Base-by-base conservation (phyloP, 352 stramenopile genomes). In the Phytopythium sindhum region DNA sequence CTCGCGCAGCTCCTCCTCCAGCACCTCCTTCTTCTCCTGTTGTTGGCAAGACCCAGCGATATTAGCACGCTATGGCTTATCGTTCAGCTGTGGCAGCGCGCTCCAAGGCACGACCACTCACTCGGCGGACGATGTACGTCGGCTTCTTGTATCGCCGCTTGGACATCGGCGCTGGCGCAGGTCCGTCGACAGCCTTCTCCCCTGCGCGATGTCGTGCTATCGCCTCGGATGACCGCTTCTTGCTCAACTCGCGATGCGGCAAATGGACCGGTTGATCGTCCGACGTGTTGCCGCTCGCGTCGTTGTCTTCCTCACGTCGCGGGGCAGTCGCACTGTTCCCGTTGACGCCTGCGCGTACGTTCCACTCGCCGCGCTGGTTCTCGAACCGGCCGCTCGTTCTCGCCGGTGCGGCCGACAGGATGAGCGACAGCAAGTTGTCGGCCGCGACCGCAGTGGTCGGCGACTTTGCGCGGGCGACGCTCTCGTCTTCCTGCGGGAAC, bases 1-100 rank as follows among this genome's bases (percentile, higher is more conserved):
- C 35, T 64, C 42, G 28, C 69, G 60, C 33, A 81, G 45, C 31
- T 84, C 68, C 24, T 68, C 66, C 52, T 73, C 48, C 37, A 84
- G 65, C 67, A 78, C 56, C 12, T 74, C 73, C 61, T 81, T 81
- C 66, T 80, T 79, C 66, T 84, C 76, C 70, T 73, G 35, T 57
- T 39, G 10, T 21, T 6, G 9, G 2, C 52, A 28, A 29, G 6
- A 28, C 29, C 23, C 24, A 33, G 24, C 8, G 28, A 6, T 10
- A 14, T 53, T 17, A 53, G 47, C 10, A 12, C 19, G n/a, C 9
- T 31, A 10, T 26, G 21, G 0, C 15, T 19, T 8, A 33, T 21
- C 47, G n/a, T 41, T 35, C 31, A 8, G 4, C 8, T 35, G 10
- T 4, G 21, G 28, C 24, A 57, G n/a, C 29, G 28, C 15, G 14